Percentiles rank a stretch among this genome's conserved stretches.
Evolutionary conservation across 768 basidiomycete genomes (phyloP).

Genomic region (Boletus insuetus): DNA sequence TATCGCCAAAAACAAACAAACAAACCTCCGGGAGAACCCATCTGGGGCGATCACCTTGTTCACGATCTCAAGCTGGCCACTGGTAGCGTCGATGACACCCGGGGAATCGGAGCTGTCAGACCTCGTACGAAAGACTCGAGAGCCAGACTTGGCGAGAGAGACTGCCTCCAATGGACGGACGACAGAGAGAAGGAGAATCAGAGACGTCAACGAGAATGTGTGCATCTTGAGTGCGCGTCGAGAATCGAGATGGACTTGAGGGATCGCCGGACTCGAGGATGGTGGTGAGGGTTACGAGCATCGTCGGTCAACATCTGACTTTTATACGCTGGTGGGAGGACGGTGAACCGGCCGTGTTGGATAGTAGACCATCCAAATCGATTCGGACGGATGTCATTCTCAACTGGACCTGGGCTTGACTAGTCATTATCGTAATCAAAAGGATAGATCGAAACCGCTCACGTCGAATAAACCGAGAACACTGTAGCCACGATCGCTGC

Average conservation of each 20-base stretch:
- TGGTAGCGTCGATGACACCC: constrained; percentile 22
- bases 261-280: constrained; percentile 4
- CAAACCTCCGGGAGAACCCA: constrained; percentile 42
- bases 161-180: constrained; percentile 12
- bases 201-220: constrained; percentile 7
- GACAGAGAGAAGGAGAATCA: constrained; percentile 14
- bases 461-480: not conserved
- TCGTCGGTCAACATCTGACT: not conserved
- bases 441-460: not conserved
- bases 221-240: constrained; percentile 22
- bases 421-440: not conserved
- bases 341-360: not conserved
- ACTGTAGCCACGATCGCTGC: not conserved
- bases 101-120: constrained; percentile 1
- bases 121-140: not conserved
- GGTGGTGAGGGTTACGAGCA: not conserved
- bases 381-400: not conserved
- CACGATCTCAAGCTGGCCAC: constrained; percentile 36
- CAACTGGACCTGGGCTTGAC: not conserved
- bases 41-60: constrained; percentile 50
- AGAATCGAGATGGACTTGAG: constrained; percentile 14
- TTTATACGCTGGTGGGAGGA: constrained; percentile 10
- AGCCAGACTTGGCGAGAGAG: constrained; percentile 13
- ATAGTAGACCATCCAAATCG: not conserved
- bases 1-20: not conserved